Percentiles rank a stretch among this genome's conserved stretches.
These are phyloP conservation scores for Tetratostichococcus sp. DNA, from an alignment of 139 green algal species.

Conservation along the genomic window DNA sequence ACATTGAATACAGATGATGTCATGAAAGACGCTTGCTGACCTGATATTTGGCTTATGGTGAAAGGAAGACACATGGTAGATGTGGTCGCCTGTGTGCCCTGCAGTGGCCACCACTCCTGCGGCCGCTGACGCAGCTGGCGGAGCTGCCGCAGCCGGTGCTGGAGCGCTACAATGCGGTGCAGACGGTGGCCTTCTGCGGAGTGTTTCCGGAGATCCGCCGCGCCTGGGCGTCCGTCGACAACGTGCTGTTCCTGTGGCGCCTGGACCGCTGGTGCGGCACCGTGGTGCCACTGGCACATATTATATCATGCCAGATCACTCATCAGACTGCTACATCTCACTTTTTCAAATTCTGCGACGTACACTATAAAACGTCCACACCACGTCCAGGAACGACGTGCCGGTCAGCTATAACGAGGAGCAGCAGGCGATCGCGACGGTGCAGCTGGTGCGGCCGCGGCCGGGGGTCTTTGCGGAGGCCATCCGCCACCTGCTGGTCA, in stretches of 20 bases:
- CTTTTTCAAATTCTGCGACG: neutral
- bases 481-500: slow-evolving; percentile 84
- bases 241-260: slow-evolving; percentile 88
- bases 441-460: slow-evolving; percentile 66
- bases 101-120: slow-evolving; percentile 75
- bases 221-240: slow-evolving; percentile 90
- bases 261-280: slow-evolving; percentile 63
- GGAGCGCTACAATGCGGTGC: slow-evolving; percentile 72
- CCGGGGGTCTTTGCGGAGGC: slow-evolving; percentile 84
- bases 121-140: slow-evolving; percentile 46
- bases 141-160: slow-evolving; percentile 75
- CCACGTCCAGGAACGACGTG: slow-evolving; percentile 60
- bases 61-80: too few relatives aligned
- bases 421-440: slow-evolving; percentile 86
- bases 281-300: too few relatives aligned
- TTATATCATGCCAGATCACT: too few relatives aligned
- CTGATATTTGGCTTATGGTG: too few relatives aligned
- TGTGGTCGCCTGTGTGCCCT: too few relatives aligned
- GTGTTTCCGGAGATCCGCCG: slow-evolving; percentile 77
- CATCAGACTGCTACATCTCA: neutral
- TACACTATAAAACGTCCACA: too few relatives aligned
- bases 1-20: too few relatives aligned
- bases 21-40: too few relatives aligned
- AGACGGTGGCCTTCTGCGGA: slow-evolving; percentile 84
- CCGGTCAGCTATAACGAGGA: slow-evolving; percentile 86